Conservation (phyloP, 2,329 filamentous ascomycete species). For the Hypoxylon sp. region DNA sequence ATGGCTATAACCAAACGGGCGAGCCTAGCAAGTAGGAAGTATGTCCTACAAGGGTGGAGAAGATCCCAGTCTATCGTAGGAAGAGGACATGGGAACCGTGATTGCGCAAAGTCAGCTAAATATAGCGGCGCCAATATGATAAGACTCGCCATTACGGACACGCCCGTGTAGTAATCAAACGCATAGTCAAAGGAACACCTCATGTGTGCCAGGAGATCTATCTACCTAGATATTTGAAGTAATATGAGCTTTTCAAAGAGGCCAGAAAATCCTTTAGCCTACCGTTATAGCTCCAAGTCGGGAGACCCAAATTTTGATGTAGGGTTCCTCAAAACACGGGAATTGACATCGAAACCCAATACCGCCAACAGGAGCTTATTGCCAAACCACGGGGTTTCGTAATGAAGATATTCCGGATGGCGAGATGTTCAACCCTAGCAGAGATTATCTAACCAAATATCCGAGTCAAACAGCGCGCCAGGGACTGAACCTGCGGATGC, state of each 20-base stretch:
- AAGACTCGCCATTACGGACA: conserved; percentile 47
- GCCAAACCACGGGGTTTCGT: conserved; percentile 63
- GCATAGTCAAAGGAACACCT: conserved; percentile 64
- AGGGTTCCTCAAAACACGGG: conserved; percentile 11
- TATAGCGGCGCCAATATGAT: conserved; percentile 33
- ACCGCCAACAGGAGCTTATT: conserved; percentile 53
- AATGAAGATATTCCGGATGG: conserved; percentile 65
- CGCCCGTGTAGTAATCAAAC: conserved; percentile 62
- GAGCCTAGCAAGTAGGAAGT: conserved; percentile 18
- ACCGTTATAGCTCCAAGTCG: conserved; percentile 33
- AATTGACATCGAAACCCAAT: conserved; percentile 1
- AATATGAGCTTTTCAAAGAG: conserved; percentile 58
- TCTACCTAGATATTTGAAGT: conserved; percentile 61
- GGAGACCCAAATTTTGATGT: conserved; percentile 55
- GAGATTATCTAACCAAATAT: conserved; percentile 55
- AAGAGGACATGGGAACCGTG: conserved; percentile 30
- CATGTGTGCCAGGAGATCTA: conserved; percentile 58
- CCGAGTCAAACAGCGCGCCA: conserved; percentile 65
- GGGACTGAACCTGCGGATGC: conserved; percentile 60
- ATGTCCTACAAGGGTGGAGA: conserved; percentile 25
- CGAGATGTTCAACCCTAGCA: conserved; percentile 58
- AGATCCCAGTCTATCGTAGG: conserved; percentile 24
- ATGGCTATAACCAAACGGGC: conserved; percentile 20
- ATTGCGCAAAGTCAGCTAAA: conserved; percentile 37
- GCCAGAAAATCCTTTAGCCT: conserved; percentile 28